Conservation (phyloP, 129 eudicot species). For the Artemisia annua region DNA sequence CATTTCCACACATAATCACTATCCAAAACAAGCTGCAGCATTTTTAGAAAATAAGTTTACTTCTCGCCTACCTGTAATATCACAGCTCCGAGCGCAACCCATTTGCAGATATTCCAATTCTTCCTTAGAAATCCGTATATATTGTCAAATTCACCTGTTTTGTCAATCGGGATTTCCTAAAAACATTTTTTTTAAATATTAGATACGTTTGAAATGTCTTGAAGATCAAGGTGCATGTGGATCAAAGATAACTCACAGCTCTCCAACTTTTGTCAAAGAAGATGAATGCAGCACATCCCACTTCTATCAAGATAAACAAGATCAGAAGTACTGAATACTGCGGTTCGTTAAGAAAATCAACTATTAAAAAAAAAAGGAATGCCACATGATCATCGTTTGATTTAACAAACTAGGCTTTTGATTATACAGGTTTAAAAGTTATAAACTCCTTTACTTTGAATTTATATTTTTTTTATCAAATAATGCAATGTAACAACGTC, state of each 20-base stretch:
- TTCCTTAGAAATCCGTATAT: slow-evolving; percentile 64
- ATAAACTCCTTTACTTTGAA: background rate
- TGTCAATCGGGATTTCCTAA: slow-evolving; percentile 80
- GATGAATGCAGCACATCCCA: slow-evolving; percentile 81
- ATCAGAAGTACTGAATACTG: slow-evolving; percentile 77
- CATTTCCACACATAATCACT: slow-evolving; percentile 9
- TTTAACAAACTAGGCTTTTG: background rate
- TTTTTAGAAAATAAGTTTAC: background rate
- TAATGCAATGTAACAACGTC: background rate
- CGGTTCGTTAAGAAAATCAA: slow-evolving; percentile 51
- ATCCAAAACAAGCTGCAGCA: background rate
- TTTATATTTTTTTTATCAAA: background rate
- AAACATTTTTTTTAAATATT: slow-evolving; percentile 16
- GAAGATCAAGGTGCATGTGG: background rate
- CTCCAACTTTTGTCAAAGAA: slow-evolving; percentile 83
- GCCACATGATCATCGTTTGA: background rate
- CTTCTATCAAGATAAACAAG: slow-evolving; percentile 67
- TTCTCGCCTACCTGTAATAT: slow-evolving; percentile 58
- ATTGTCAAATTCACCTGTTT: slow-evolving; percentile 73
- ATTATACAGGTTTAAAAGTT: background rate
- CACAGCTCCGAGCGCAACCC: slow-evolving; percentile 89
- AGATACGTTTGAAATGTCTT: background rate
- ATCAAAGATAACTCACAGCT: slow-evolving; percentile 48
- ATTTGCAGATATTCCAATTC: slow-evolving; percentile 74
- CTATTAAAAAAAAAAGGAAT: background rate